Base-by-base conservation (phyloP, 768 basidiomycete species). In the Inosperma sp. region DNA sequence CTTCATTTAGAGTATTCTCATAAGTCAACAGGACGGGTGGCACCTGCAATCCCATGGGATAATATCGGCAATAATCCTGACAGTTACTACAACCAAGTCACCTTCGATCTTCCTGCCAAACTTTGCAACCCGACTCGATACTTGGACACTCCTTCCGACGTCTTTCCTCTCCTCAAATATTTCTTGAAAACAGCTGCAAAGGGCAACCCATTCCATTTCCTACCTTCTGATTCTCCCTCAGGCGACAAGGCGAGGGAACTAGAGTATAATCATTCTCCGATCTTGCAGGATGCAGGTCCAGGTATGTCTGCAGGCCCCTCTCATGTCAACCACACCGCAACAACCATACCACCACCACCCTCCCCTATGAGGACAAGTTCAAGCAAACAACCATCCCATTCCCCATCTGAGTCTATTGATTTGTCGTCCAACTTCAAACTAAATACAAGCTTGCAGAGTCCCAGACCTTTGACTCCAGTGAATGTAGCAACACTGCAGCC, bases 101-200 rank as follows among this genome's bases (percentile, higher is more conserved):
- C 31, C 23, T 51, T 43, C 31, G 1, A 5, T 23, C 22, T 42
- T 27, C 49, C 49, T 14, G 14, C 35, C 31, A 7, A 22, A 5
- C 39, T 51, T 26, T 25, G 17, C 25, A 41, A n/a, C 2, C 5
- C 23, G 4, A 10, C n/a, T 41, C 27, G 23, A 25, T 39, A 39
- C 37, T 23, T 39, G 9, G 19, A 41, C 13, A 19, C 29, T 42
- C 19, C 37, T 23, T 22, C 23, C 37, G 9, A 21, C 37, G 21
- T 39, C 37, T 51, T 51, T 19, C 21, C 12, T 13, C 49, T 51
- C 2, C 13, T 51, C 21, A 42, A 44, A 29, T 51, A n/a, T 19
- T 51, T 51, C 41, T 40, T 16, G 29, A 9, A 0, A 14, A 23
- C 49, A 2, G 29, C 49, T 3, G 7, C 31, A 43, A 22, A 5